These are phyloP conservation scores for Ceratocystis harringtonii DNA, from an alignment of 2,329 filamentous ascomycete species.

Conservation along the genomic window DNA sequence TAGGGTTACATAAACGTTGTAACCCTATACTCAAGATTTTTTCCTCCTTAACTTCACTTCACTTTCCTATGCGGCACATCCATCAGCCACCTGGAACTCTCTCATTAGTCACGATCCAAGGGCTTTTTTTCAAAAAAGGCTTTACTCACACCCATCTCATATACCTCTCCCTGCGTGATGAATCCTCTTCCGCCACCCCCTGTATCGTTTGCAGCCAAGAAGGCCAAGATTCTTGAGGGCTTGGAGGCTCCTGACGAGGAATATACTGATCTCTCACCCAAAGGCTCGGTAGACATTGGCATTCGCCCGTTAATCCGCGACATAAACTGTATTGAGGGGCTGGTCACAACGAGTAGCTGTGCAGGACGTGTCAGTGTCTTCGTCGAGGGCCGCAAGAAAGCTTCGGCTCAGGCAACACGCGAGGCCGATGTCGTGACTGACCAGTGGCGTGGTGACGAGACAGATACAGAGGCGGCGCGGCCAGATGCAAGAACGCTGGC, in stretches of 20 bases:
- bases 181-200: constrained; percentile 23
- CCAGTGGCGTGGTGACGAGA: constrained; percentile 12
- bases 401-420: constrained; percentile 21
- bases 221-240: constrained; percentile 55
- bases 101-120: not conserved
- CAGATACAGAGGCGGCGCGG: not conserved
- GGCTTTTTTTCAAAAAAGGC: not conserved
- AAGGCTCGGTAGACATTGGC: constrained; percentile 68
- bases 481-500: constrained; percentile 27
- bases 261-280: constrained; percentile 75
- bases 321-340: constrained; percentile 58
- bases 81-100: not conserved
- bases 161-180: not conserved
- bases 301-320: constrained; percentile 63
- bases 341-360: constrained; percentile 89
- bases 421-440: constrained; percentile 4
- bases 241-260: constrained; percentile 52
- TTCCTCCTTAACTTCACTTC: not conserved
- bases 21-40: not conserved
- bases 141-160: not conserved
- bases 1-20: not conserved
- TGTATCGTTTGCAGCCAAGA: constrained; percentile 42
- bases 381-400: constrained; percentile 51
- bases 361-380: constrained; percentile 79
- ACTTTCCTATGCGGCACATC: not conserved